Percentiles rank a stretch among this genome's conserved stretches.
These are phyloP conservation scores for Chlorella ohadii DNA, from an alignment of 139 green algal species.

Conservation along the genomic window DNA sequence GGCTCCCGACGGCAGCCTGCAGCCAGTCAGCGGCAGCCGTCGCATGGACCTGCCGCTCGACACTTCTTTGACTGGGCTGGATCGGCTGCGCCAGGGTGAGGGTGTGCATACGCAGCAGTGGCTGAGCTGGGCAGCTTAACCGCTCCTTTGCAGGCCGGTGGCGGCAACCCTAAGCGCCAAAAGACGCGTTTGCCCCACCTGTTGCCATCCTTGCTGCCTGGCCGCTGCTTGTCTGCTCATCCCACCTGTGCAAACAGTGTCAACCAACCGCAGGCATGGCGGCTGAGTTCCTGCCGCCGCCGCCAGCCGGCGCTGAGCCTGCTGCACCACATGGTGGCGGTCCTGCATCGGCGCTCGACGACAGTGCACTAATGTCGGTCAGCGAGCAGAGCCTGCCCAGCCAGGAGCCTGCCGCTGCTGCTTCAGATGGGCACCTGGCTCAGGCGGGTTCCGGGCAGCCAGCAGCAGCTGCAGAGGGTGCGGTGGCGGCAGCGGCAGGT, in stretches of 20 bases:
- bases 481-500: background rate
- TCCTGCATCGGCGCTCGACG: background rate
- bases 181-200: no score
- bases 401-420: no score
- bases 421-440: no score
- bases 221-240: background rate
- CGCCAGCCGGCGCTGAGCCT: background rate
- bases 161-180: no score
- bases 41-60: conserved; percentile 6
- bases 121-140: background rate
- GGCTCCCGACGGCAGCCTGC: conserved; percentile 11
- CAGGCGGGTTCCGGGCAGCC: background rate
- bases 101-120: background rate
- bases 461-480: background rate
- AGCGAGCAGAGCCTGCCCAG: no score
- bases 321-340: background rate
- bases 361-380: background rate
- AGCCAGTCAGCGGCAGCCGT: conserved; percentile 10
- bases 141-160: no score
- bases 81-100: background rate
- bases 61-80: background rate
- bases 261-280: conserved; percentile 4
- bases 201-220: no score
- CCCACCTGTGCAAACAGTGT: background rate
- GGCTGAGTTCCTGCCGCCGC: conserved; percentile 2